phyloP scores from a whole-genome alignment of 2,329 filamentous ascomycete species.

The Tothia fuscella region DNA sequence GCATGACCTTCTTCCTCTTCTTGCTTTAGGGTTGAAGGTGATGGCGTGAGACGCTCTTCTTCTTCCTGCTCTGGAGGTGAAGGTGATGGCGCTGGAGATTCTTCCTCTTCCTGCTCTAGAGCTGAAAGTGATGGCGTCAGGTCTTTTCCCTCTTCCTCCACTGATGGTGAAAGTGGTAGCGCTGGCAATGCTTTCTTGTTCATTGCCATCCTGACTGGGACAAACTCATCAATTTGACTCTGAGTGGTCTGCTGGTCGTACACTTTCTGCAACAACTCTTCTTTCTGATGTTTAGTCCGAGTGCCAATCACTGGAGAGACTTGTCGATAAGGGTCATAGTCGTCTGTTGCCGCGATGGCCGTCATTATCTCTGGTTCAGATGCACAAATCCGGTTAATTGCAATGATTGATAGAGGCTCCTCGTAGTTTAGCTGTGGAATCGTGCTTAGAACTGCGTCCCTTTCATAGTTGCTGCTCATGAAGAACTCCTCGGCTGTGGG shows the following conservation, averaged over 20 bases:
- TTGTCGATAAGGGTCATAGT: slow-evolving; percentile 8
- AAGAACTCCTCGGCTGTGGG: background rate
- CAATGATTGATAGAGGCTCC: too few relatives aligned
- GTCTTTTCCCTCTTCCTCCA: background rate
- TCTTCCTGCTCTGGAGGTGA: background rate
- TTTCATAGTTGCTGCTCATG: too few relatives aligned
- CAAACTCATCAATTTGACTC: background rate
- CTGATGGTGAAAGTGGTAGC: background rate
- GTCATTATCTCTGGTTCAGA: background rate
- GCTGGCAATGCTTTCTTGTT: background rate
- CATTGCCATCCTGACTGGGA: background rate
- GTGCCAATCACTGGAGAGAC: background rate
- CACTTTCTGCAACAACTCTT: background rate
- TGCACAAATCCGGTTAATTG: too few relatives aligned
- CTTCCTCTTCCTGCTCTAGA: background rate
- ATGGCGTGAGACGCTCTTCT: background rate
- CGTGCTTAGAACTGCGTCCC: too few relatives aligned
- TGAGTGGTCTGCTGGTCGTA: background rate
- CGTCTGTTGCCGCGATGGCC: background rate
- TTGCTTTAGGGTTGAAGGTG: too few relatives aligned
- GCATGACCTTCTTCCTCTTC: background rate
- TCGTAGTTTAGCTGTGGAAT: too few relatives aligned
- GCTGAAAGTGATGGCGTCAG: background rate
- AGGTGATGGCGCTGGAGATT: background rate
- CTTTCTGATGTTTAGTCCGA: background rate